Conservation (phyloP, 805 yeast genomes). For the Sungouiozyma intestinalis region DNA sequence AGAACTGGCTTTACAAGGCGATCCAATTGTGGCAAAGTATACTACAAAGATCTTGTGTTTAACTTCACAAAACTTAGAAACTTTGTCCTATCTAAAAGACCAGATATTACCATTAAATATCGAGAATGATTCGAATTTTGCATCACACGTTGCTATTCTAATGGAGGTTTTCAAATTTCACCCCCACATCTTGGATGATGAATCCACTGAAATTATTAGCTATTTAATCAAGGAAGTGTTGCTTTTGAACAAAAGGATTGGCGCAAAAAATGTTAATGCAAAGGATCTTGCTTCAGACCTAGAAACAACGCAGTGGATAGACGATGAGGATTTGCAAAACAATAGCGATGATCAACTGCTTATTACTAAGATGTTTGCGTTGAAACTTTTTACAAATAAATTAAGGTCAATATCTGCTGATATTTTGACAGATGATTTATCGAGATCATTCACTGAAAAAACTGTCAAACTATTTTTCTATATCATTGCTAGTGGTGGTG, state of each 20-base stretch:
- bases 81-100: conserved; percentile 32
- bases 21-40: conserved; percentile 53
- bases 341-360: conserved; percentile 28
- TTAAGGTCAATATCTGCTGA: conserved; percentile 31
- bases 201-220: conserved; percentile 48
- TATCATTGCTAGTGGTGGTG: conserved; percentile 68
- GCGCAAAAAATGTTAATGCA: conserved; percentile 12
- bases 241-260: conserved; percentile 37
- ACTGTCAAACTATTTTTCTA: conserved; percentile 58
- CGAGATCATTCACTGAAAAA: conserved; percentile 44
- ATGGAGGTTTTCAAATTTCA: conserved; percentile 46
- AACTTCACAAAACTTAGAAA: conserved; percentile 33
- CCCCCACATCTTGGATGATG: conserved; percentile 40
- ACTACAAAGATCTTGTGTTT: conserved; percentile 48
- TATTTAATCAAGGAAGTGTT: conserved; percentile 53
- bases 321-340: conserved; percentile 35
- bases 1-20: conserved; percentile 40
- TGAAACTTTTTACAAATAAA: conserved; percentile 52
- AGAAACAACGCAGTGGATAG: conserved; percentile 33
- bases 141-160: conserved; percentile 48
- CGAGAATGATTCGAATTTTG: conserved; percentile 28
- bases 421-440: conserved; percentile 28
- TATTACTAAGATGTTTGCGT: conserved; percentile 40
- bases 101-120: conserved; percentile 42
- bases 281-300: conserved; percentile 13